Evolutionary conservation across 75 land plant genomes (phyloP), one percentile per base, ranked within the genome.

Genomic region (Pinus tabuliformis): DNA sequence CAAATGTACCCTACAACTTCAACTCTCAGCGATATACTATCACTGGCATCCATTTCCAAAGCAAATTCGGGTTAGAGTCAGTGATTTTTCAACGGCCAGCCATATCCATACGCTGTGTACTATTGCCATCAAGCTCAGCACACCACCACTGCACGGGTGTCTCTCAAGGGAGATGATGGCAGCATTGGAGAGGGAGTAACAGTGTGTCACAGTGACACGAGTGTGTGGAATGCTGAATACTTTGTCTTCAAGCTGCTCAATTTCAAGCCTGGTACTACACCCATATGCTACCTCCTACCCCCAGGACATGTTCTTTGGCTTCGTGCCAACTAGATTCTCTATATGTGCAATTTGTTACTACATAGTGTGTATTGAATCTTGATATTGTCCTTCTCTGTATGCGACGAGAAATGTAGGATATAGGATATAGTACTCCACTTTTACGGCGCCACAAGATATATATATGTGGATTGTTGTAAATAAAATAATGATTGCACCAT

Each of bases 151-250:
- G 37, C 18, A 5, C 4, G 6, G 17, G 70, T 66, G 22, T 24
- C 59, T 15, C 6, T 82, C 49, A 26, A 57, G 62, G 59, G 30
- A 3, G 64, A 73, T 1, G 84, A 82, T 56, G 80, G 70, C 59
- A 33, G 54, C 20, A 58, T n/a, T 14, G 58, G 30, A 28, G 62
- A 79, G 28, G 61, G 13, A 8, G 72, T 70, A 1, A 75, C 65
- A 2, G n/a, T 78, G 28, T 82, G 84, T 59, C 84, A 82, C 56
- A 36, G 72, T 0, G 82, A 83, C 58, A 83, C 78, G 3, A 65
- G 77, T 18, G n/a, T 2, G 5, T 83, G 85, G 85, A 72, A 57
- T 73, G 70, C 85, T 3, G 12, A 60, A 6, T 78, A 83, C 42
- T 18, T 58, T 16, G 75, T 78, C 16, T 79, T 83, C 63, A 63